These are phyloP conservation scores for Eucalyptus sp. DNA, from an alignment of 345 rosid genomes.

Conservation along the genomic window DNA sequence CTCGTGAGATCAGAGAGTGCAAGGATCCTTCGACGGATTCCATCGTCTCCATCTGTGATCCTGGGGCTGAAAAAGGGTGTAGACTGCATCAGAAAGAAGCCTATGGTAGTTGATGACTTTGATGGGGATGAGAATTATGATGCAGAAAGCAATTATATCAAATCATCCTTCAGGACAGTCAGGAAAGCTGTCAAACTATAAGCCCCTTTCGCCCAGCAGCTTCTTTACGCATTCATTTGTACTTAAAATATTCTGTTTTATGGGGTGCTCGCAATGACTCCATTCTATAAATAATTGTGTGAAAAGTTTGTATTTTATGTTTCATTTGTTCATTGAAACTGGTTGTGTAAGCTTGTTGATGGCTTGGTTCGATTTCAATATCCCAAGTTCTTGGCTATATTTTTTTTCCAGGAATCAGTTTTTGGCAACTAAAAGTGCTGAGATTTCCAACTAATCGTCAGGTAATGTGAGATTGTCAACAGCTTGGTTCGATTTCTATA, in stretches of 20 bases:
- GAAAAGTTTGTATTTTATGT: background rate
- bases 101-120: conserved; percentile 43
- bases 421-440: background rate
- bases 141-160: conserved; percentile 53
- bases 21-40: conserved; percentile 63
- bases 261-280: background rate
- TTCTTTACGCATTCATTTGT: background rate
- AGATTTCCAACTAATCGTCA: background rate
- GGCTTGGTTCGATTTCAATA: background rate
- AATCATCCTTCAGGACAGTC: conserved; percentile 60
- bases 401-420: background rate
- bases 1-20: conserved; percentile 71
- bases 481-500: background rate
- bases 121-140: conserved; percentile 22
- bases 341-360: background rate
- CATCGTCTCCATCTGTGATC: conserved; percentile 86
- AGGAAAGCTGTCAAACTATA: conserved; percentile 56
- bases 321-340: background rate
- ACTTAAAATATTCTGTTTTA: background rate
- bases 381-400: background rate
- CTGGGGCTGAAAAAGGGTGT: conserved; percentile 74
- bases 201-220: background rate
- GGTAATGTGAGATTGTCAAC: background rate
- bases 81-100: conserved; percentile 78
- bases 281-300: conserved; percentile 10